Percentiles rank a stretch among this genome's conserved stretches.
Evolutionary conservation across 2,329 filamentous ascomycete genomes (phyloP).

Genomic region (Microdochium trichocladiopsis): DNA sequence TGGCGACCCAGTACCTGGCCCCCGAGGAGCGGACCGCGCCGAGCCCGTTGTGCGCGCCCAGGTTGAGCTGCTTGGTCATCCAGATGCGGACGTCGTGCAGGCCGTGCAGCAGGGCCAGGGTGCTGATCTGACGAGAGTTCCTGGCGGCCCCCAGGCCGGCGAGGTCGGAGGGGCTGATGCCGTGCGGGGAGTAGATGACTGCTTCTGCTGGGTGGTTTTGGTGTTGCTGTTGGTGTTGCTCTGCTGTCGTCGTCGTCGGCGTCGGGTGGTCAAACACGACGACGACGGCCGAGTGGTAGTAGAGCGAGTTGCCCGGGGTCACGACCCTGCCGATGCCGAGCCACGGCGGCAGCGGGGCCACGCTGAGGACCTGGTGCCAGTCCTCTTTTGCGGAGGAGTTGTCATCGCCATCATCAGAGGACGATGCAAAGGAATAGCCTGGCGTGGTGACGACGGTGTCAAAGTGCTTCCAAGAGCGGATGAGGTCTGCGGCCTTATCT

Average conservation of each 20-base stretch:
- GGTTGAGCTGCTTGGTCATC: slow-evolving; percentile 49
- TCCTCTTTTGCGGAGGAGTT: slow-evolving; percentile 2
- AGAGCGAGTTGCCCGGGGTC: slow-evolving; percentile 44
- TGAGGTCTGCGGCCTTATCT: slow-evolving; percentile 47
- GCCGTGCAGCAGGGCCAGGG: slow-evolving; percentile 56
- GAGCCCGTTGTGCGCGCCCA: slow-evolving; percentile 56
- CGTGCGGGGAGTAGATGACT: slow-evolving; percentile 59
- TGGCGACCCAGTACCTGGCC: slow-evolving; percentile 57
- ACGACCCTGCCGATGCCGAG: slow-evolving; percentile 52
- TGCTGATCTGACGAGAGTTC: slow-evolving; percentile 33
- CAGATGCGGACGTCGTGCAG: slow-evolving; percentile 51
- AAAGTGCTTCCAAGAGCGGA: slow-evolving; percentile 54
- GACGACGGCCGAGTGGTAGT: slow-evolving; percentile 56
- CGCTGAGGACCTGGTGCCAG: slow-evolving; percentile 15
- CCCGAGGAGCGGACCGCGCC: slow-evolving; percentile 42
- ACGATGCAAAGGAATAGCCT: slow-evolving; percentile 25
- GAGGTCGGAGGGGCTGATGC: slow-evolving; percentile 42
- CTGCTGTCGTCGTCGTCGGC: background rate
- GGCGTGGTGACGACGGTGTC: slow-evolving; percentile 42
- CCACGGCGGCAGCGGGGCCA: slow-evolving; percentile 45
- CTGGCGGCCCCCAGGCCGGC: slow-evolving; percentile 22
- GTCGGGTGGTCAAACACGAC: slow-evolving; percentile 37
- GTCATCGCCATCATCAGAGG: background rate
- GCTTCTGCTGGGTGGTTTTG: slow-evolving; percentile 33
- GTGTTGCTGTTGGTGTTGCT: background rate